Base-by-base conservation (phyloP, 2,329 filamentous ascomycete species). In the Trichoderma semiorbis region DNA sequence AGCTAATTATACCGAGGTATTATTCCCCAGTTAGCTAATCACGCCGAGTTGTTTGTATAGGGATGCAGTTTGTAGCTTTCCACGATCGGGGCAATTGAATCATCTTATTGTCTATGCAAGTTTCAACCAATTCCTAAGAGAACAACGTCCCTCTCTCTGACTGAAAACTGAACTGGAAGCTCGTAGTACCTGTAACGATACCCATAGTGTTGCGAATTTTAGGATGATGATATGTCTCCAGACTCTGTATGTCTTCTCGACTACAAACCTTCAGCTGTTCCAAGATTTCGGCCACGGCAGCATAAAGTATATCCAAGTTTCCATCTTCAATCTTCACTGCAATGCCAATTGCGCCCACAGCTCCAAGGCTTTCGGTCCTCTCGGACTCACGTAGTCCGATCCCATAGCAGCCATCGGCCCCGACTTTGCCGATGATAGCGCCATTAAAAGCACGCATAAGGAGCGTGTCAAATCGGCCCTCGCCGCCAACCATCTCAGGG, bases 251-350 rank as follows among this genome's bases (percentile, higher is more conserved):
- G 69, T 76, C 77, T 12, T 80, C 78, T 0, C 66, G 39, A 0
- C 77, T 76, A 0, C 83, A 82, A 18, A 87, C 79, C 1, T 78
- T 47, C 1, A 87, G 74, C 69, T 83, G 83, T n/a, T 82, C 77
- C 10, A 87, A 74, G 10, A 85, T 80, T 73, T 87, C 85, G 3
- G 77, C 72, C 2, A 85, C 78, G 0, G 79, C 84, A 0, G 83
- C 79, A 68, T 86, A 85, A 2, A 86, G 76, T 1, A 85, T 80
- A 6, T 78, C 78, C 1, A 83, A 72, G 72, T 79, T 86, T 0
- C 85, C 84, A 58, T 87, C 85, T 69, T 86, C 84, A 8, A 87
- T 80, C 73, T 87, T 86, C 14, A 85, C 81, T 0, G 84, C 79
- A 12, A 86, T 83, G 0, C 84, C 85, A 4, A 86, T 63, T 0